Conservation (phyloP, 805 yeast species). For the Komagataella populi region DNA sequence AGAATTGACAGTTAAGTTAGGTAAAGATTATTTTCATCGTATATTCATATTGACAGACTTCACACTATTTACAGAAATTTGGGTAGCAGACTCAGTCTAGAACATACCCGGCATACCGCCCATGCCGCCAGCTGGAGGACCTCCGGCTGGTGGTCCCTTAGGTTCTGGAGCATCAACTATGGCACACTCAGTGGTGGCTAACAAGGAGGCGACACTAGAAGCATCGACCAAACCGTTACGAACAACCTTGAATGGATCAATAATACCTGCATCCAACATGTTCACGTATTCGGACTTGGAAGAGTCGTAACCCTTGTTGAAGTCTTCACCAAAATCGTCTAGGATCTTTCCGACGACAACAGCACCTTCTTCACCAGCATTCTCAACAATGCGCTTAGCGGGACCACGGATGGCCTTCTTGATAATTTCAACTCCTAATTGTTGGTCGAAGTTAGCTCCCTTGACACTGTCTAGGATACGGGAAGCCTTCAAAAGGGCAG, state of each 20-base stretch:
- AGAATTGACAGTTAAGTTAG: background rate
- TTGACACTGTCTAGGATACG: constrained; percentile 55
- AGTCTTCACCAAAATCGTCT: constrained; percentile 48
- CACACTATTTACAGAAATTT: background rate
- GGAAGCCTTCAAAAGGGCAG: constrained; percentile 91
- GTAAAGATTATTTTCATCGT: background rate
- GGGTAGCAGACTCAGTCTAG: background rate
- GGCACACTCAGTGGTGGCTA: constrained; percentile 98
- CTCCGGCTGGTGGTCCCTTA: constrained; percentile 37
- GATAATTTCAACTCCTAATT: constrained; percentile 89
- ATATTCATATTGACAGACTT: background rate
- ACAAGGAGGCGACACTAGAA: constrained; percentile 90
- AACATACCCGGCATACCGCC: constrained; percentile 40
- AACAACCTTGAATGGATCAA: constrained; percentile 97
- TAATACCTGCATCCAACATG: constrained; percentile 94
- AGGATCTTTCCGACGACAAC: constrained; percentile 86
- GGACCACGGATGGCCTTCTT: constrained; percentile 89
- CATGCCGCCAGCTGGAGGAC: constrained; percentile 51
- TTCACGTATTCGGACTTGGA: constrained; percentile 89
- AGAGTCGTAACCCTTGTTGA: constrained; percentile 85
- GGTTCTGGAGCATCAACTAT: constrained; percentile 92
- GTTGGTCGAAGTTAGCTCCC: constrained; percentile 88
- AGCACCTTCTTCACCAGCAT: constrained; percentile 96
- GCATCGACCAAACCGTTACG: constrained; percentile 94
- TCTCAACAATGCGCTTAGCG: constrained; percentile 88